phyloP scores from a whole-genome alignment of 257 asterid species.

The Hygrophila difformis region DNA sequence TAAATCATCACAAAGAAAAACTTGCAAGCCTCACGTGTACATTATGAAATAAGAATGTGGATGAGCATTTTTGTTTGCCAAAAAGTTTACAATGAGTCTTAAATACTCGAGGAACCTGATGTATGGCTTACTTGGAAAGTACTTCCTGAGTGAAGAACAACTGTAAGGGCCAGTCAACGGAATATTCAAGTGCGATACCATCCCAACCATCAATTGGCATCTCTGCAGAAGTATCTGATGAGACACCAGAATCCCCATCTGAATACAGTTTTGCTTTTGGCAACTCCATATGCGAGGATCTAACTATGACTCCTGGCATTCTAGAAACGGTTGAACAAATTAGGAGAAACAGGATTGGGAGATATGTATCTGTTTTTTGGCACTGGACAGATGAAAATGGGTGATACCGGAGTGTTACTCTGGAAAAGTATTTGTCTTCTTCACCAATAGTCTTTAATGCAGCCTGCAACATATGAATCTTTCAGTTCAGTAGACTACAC shows the following conservation, averaged over 20 bases:
- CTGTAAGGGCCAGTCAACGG: conserved; percentile 96
- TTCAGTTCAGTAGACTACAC: conserved; percentile 17
- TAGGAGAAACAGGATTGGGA: conserved; percentile 12
- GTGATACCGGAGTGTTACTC: conserved; percentile 74
- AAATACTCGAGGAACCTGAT: background rate
- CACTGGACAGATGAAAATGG: no score
- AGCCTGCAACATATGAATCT: conserved; percentile 53
- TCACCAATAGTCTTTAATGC: conserved; percentile 90
- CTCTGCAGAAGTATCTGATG: conserved; percentile 52
- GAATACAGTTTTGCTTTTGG: conserved; percentile 54
- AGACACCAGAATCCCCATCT: conserved; percentile 56
- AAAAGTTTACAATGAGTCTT: conserved; percentile 2
- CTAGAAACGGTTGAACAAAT: conserved; percentile 30
- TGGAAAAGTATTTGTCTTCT: conserved; percentile 79
- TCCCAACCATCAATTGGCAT: conserved; percentile 92
- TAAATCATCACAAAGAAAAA: conserved; percentile 15
- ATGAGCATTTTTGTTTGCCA: background rate
- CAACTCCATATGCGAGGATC: conserved; percentile 55
- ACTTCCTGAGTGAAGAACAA: conserved; percentile 88
- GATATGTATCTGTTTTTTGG: conserved; percentile 6
- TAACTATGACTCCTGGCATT: conserved; percentile 69
- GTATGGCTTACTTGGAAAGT: conserved; percentile 72
- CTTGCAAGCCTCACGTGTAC: conserved; percentile 12
- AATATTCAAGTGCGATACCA: conserved; percentile 84
- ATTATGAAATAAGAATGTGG: background rate